Evolutionary conservation across 1,284 basidiomycete species (phyloP).

Genomic region (Moesziomyces sp.): DNA sequence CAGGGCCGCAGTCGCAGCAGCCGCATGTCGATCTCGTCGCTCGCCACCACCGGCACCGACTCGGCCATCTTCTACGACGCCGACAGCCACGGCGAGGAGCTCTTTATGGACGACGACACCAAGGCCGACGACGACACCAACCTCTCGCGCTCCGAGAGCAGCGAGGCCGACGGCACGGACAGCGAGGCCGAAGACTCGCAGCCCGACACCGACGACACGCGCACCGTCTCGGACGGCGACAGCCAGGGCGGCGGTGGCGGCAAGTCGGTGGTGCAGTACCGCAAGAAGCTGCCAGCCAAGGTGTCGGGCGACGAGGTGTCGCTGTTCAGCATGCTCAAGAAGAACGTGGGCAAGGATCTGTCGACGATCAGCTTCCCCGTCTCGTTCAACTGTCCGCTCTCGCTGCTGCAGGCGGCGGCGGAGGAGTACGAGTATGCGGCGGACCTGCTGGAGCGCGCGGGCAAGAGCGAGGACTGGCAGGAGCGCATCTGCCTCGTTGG

Average conservation of each 20-base stretch:
- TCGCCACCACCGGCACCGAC: constrained; percentile 53
- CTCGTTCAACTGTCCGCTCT: constrained; percentile 67
- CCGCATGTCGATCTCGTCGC: constrained; percentile 47
- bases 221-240: constrained; percentile 19
- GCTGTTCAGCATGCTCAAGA: constrained; percentile 85
- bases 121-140: constrained; percentile 46
- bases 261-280: constrained; percentile 44
- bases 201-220: constrained; percentile 29
- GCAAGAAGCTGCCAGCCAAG: constrained; percentile 73
- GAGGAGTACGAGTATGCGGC: constrained; percentile 68
- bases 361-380: constrained; percentile 68
- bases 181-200: constrained; percentile 67
- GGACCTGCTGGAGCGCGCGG: constrained; percentile 63
- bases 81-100: constrained; percentile 55
- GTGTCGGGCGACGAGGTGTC: constrained; percentile 82
- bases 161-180: constrained; percentile 47
- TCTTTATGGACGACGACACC: constrained; percentile 46
- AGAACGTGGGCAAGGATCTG: constrained; percentile 76
- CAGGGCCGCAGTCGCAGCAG: constrained; percentile 14
- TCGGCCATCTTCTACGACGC: constrained; percentile 64
- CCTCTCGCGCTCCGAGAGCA: constrained; percentile 55
- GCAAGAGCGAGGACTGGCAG: constrained; percentile 54
- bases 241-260: not conserved
- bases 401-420: constrained; percentile 63
- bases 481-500: constrained; percentile 62